These are phyloP conservation scores for Antrodiella citrinella DNA, from an alignment of 768 basidiomycete genomes.

Conservation along the genomic window DNA sequence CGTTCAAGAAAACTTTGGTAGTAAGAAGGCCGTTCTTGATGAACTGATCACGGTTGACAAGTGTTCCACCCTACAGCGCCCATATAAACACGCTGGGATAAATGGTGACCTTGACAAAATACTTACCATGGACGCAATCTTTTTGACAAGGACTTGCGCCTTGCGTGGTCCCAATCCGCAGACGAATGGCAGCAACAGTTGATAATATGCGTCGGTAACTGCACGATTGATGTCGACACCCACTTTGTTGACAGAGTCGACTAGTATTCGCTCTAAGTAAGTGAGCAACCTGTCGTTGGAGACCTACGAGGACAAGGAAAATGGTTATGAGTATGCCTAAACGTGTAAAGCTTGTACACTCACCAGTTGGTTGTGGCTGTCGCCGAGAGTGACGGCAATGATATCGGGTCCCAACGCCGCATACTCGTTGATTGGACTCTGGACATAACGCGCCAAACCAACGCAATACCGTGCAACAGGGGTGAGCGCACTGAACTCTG, in stretches of 20 bases:
- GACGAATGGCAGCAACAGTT: constrained; percentile 80
- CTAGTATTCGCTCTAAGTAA: constrained; percentile 78
- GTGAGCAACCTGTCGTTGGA: constrained; percentile 76
- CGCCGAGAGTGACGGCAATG: constrained; percentile 72
- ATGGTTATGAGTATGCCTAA: background rate
- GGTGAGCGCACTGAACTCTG: constrained; percentile 76
- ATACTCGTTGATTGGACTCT: constrained; percentile 92
- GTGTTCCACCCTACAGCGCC: constrained; percentile 82
- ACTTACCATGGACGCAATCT: constrained; percentile 69
- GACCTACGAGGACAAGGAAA: constrained; percentile 41
- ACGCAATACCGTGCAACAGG: constrained; percentile 85
- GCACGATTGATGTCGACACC: constrained; percentile 97
- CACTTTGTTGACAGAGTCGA: constrained; percentile 85
- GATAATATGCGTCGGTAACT: constrained; percentile 82
- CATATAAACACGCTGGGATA: constrained; percentile 10
- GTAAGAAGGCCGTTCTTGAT: constrained; percentile 74
- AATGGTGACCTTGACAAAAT: background rate
- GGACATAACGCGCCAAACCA: constrained; percentile 85
- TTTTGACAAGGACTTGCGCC: constrained; percentile 74
- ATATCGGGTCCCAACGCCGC: constrained; percentile 85
- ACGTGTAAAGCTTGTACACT: background rate
- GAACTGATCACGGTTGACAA: constrained; percentile 84
- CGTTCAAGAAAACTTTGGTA: constrained; percentile 86
- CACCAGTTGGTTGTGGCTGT: constrained; percentile 24
- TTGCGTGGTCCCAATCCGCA: constrained; percentile 94